A percentile compares a stretch with the other conserved stretches of the same genome.
Conservation (phyloP, 306 rosid species). For the Prunus armeniaca region DNA sequence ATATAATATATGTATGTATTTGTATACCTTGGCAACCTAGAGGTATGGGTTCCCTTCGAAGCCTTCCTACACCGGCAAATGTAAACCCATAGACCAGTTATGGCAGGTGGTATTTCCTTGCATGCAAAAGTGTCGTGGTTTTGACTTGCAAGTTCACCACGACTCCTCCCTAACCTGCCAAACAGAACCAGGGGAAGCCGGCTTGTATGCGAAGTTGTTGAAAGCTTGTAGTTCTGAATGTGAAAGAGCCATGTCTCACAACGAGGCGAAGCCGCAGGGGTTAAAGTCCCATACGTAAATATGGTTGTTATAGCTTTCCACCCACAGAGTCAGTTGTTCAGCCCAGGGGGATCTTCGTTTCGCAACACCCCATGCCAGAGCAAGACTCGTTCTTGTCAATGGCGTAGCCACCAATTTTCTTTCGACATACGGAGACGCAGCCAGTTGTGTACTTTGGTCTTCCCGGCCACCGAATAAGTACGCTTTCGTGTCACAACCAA, state of each 20-base stretch:
- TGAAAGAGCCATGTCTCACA: background rate
- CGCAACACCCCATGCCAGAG: conserved; percentile 19
- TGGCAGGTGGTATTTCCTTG: no score
- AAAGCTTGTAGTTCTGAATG: background rate
- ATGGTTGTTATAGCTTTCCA: no score
- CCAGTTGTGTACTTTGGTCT: background rate
- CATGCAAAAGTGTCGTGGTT: no score
- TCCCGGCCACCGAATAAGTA: background rate
- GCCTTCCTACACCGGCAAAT: no score
- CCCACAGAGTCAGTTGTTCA: background rate
- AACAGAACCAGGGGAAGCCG: background rate
- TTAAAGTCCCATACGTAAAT: background rate
- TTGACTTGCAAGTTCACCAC: no score
- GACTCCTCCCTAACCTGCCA: no score
- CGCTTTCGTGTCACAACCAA: background rate
- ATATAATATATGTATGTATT: no score
- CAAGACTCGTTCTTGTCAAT: background rate
- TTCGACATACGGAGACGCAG: background rate
- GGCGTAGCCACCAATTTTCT: background rate
- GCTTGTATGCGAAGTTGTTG: no score
- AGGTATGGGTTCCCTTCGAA: no score
- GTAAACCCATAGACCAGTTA: no score
- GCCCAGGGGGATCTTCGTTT: background rate
- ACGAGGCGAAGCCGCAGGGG: conserved; percentile 14
- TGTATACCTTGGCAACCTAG: background rate